Conservation (phyloP, 2,329 filamentous ascomycete genomes). For the Paracorniculantispora psalliotae region DNA sequence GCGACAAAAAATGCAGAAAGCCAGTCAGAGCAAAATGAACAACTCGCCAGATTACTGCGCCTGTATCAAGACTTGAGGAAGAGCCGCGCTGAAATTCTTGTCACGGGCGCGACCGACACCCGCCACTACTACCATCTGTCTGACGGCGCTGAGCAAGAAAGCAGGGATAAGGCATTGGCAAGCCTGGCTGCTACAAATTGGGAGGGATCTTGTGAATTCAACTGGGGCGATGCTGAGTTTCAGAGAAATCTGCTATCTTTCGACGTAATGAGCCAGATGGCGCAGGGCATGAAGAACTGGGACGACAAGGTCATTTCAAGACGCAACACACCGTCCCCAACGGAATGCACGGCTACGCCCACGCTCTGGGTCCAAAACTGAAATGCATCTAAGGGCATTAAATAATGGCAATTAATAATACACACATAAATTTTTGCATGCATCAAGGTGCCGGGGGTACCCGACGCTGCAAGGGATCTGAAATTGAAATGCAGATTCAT, state of each 20-base stretch:
- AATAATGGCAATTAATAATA: background rate
- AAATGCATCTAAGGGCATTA: background rate
- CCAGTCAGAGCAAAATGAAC: background rate
- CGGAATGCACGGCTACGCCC: background rate
- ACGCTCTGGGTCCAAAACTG: background rate
- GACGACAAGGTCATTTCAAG: background rate
- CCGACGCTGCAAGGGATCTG: too few relatives aligned
- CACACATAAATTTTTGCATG: too few relatives aligned
- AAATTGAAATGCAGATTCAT: too few relatives aligned
- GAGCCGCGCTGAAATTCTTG: background rate
- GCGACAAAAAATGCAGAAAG: background rate
- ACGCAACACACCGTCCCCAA: background rate
- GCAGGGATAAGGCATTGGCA: background rate
- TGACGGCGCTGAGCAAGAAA: background rate
- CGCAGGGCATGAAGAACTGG: background rate
- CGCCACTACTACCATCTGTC: background rate
- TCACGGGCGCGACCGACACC: background rate
- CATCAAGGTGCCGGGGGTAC: too few relatives aligned
- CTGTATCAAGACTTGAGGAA: background rate
- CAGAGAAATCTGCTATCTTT: background rate
- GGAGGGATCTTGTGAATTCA: background rate
- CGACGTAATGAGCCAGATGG: background rate
- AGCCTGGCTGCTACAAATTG: background rate
- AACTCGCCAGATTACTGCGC: background rate
- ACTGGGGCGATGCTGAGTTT: background rate